Percentiles rank a stretch among this genome's conserved stretches.
Conservation (phyloP, 192 early-diverging fungal genomes). For the Podila clonocystis region DNA sequence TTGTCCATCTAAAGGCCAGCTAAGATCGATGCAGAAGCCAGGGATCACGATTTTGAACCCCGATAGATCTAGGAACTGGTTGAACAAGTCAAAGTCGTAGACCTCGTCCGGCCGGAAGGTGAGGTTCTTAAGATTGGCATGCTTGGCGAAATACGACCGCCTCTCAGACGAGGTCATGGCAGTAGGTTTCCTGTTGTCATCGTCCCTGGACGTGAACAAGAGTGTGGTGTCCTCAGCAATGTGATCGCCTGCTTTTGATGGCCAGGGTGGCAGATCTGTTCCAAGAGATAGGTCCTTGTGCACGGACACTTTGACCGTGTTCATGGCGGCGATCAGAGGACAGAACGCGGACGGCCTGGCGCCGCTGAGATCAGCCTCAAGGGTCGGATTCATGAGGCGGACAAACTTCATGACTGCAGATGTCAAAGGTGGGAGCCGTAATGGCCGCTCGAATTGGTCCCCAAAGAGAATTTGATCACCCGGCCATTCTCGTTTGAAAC, state of each 20-base stretch:
- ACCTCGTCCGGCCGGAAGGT: conserved; percentile 11
- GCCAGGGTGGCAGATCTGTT: conserved; percentile 4
- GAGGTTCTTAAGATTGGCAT: not conserved
- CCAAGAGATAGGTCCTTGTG: not conserved
- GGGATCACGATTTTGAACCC: conserved; percentile 22
- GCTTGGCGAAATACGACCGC: conserved; percentile 17
- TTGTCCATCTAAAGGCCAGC: conserved; percentile 24
- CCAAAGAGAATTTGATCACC: conserved; percentile 33
- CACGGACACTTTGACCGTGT: conserved; percentile 13
- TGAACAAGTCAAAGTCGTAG: conserved; percentile 28
- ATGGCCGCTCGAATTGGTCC: conserved; percentile 10
- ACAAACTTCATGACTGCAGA: conserved; percentile 25
- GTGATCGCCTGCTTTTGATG: conserved; percentile 8
- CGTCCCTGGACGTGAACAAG: not conserved
- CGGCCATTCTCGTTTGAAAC: conserved; percentile 40
- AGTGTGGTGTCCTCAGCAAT: conserved; percentile 5
- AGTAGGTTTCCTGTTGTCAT: not conserved
- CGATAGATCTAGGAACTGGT: conserved; percentile 20
- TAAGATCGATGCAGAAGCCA: conserved; percentile 12
- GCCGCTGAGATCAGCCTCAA: conserved; percentile 17
- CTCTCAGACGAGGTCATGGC: not conserved
- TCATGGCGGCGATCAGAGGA: conserved; percentile 15
- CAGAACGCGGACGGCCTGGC: conserved; percentile 15
- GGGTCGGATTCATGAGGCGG: conserved; percentile 17
- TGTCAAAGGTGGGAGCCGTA: conserved; percentile 16